Evolutionary conservation across 352 stramenopile species (phyloP), one percentile per base, ranked within the genome.

Genomic region (Thalassiosira livingstoniorum): DNA sequence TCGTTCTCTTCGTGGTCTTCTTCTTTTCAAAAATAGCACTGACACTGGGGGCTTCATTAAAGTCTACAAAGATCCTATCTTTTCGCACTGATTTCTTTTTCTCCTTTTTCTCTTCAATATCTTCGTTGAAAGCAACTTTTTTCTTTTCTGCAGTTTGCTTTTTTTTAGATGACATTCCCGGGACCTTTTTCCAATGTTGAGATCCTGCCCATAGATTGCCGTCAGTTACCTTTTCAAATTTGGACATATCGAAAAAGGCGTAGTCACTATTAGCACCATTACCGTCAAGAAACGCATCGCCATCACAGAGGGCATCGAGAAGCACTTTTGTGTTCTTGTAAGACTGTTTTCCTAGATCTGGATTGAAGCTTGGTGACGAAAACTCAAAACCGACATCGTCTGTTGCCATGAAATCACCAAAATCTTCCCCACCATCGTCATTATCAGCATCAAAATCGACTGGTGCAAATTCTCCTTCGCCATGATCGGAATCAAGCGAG

Each of bases 161-260:
- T 43, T 86, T 74, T 11, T 85, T 75, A 10, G 74, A 70, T 23
- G 27, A 37, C 25, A 75, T 62, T 2, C 37, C 35, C 34, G 66
- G 29, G 43, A 75, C 74, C 70, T 89, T 91, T 65, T 94, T 95
- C 91, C 91, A 95, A 82, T 95, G 89, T 11, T 83, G 61, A 37
- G 87, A 81, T 76, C 91, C 91, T 45, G 89, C 91, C 91, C 91
- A 95, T 15, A 82, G 57, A 73, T 94, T 94, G 4, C 87, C 82
- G 32, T 80, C 45, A 18, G 81, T 88, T 27, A 83, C 68, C 74
- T 84, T 90, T 45, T 86, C 78, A 45, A 94, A 74, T 37, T 88
- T 87, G 47, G 89, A 77, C 13, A 76, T 66, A 60, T 88, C 86
- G 67, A 94, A 92, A 47, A 82, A 94, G 32, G 87, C 77, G 61